phyloP scores from a whole-genome alignment of 75 land plant genomes.

The Cunninghamia lanceolata region DNA sequence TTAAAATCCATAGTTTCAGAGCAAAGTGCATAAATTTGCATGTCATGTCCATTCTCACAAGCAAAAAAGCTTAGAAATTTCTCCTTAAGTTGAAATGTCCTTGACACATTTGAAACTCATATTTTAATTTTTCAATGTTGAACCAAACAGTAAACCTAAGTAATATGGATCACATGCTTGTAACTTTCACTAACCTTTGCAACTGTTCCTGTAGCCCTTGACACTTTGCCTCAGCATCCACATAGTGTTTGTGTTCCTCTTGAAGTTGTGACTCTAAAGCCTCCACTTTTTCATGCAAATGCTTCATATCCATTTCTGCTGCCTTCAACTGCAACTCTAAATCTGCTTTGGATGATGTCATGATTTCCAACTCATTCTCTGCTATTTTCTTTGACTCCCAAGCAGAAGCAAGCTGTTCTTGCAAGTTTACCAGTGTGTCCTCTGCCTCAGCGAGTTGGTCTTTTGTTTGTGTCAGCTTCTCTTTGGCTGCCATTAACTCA shows the following conservation, averaged over 20 bases:
- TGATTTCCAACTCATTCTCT: slow-evolving; percentile 61
- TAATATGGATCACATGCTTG: slow-evolving; percentile 15
- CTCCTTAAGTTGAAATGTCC: not conserved
- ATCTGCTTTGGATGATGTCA: slow-evolving; percentile 55
- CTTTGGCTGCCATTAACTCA: slow-evolving; percentile 48
- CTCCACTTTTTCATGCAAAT: slow-evolving; percentile 36
- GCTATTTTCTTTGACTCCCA: slow-evolving; percentile 45
- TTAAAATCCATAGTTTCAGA: not conserved
- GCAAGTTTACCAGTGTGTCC: slow-evolving; percentile 37
- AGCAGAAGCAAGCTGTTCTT: slow-evolving; percentile 45
- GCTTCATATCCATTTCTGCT: slow-evolving; percentile 37
- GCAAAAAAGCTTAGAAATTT: not conserved
- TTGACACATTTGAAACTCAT: slow-evolving; percentile 3
- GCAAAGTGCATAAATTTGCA: not conserved
- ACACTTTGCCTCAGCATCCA: slow-evolving; percentile 33
- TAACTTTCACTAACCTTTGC: slow-evolving; percentile 35
- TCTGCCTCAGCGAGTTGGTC: slow-evolving; percentile 57
- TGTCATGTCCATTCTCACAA: not conserved
- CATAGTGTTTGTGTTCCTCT: slow-evolving; percentile 41
- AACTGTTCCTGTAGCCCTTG: slow-evolving; percentile 48
- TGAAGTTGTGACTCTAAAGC: slow-evolving; percentile 57
- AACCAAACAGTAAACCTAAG: not conserved
- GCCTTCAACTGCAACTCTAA: slow-evolving; percentile 47
- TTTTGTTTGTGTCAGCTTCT: slow-evolving; percentile 37
- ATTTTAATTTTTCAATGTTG: not conserved